These are phyloP conservation scores for Colletotrichum camelliae DNA, from an alignment of 2,329 filamentous ascomycete species.

Conservation along the genomic window DNA sequence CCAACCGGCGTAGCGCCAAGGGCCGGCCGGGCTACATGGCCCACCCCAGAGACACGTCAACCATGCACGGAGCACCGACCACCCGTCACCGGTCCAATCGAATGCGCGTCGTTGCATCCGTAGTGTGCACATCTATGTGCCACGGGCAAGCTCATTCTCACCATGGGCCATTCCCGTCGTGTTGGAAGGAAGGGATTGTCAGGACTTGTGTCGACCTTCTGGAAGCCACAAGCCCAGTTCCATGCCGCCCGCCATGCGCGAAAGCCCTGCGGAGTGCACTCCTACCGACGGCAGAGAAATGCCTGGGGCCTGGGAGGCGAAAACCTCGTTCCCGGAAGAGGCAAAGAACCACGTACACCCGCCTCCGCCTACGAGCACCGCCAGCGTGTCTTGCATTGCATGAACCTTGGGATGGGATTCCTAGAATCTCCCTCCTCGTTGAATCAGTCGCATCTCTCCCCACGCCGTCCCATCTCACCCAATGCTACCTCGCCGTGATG, in stretches of 20 bases:
- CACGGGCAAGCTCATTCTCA: not conserved
- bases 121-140: not conserved
- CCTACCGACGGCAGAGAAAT: not conserved
- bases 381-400: slow-evolving; percentile 24
- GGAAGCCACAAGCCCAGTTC: not conserved
- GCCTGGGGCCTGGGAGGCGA: not conserved
- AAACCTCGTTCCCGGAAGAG: not conserved
- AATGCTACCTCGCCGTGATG: not conserved
- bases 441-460: not conserved
- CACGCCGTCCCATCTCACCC: not conserved
- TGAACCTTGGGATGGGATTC: slow-evolving; percentile 5
- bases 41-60: slow-evolving; percentile 19
- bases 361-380: not conserved
- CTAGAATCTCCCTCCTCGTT: not conserved
- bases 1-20: not conserved
- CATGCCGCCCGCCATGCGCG: not conserved
- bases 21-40: not conserved
- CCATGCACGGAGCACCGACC: slow-evolving; percentile 12
- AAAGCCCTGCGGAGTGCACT: not conserved
- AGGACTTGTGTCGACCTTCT: not conserved
- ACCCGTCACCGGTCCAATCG: not conserved
- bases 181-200: not conserved
- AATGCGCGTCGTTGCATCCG: not conserved
- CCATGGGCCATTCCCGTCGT: not conserved
- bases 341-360: not conserved